Conservation (phyloP, 2,329 filamentous ascomycete genomes). For the Fusarium sp. region DNA sequence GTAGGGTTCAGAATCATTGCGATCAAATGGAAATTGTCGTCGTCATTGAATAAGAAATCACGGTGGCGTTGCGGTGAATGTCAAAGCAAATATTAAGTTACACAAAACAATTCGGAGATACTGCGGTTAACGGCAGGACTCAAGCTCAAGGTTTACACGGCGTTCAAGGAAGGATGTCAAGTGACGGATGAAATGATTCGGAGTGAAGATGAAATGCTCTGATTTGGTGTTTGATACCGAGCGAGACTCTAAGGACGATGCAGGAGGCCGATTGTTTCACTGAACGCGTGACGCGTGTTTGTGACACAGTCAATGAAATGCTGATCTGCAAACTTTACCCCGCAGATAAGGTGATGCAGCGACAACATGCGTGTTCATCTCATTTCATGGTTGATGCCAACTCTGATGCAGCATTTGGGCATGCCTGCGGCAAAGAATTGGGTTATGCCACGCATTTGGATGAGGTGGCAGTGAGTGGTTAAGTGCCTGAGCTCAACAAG, state of each 20-base stretch:
- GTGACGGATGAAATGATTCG: not conserved
- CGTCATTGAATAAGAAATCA: not conserved
- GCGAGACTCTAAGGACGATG: not conserved
- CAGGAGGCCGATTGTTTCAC: not conserved
- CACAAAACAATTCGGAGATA: not conserved
- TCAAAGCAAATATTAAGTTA: not conserved
- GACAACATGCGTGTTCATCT: not conserved
- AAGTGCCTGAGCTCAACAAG: not conserved
- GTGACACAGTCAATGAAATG: not conserved
- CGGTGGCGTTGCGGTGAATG: not conserved
- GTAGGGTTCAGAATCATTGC: too few relatives aligned
- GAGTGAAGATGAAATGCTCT: not conserved
- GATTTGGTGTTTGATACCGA: not conserved
- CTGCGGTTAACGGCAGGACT: not conserved
- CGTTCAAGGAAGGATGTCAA: not conserved
- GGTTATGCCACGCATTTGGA: conserved; percentile 3
- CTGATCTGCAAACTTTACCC: not conserved
- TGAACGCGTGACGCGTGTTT: not conserved
- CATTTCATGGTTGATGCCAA: not conserved
- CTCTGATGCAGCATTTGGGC: not conserved
- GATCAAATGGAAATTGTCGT: too few relatives aligned
- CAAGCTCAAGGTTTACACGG: not conserved
- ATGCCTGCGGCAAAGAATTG: not conserved
- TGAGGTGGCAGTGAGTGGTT: conserved; percentile 17
- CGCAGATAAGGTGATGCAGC: not conserved